These are phyloP conservation scores for Raffaelea arxii DNA, from an alignment of 2,329 filamentous ascomycete species.

Conservation along the genomic window DNA sequence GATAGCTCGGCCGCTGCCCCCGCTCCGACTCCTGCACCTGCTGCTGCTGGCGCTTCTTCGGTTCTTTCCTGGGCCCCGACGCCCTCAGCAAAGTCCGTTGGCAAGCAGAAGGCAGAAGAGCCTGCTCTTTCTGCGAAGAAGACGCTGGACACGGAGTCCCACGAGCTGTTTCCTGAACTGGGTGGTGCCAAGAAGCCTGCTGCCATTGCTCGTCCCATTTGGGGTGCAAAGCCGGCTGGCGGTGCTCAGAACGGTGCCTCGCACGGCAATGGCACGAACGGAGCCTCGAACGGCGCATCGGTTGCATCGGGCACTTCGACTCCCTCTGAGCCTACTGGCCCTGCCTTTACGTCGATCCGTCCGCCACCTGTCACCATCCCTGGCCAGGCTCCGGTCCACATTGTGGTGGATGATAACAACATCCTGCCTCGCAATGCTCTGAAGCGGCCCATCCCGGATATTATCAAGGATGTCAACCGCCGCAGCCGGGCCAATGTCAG, in stretches of 20 bases:
- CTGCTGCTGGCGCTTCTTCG: constrained; percentile 34
- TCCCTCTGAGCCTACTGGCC: constrained; percentile 23
- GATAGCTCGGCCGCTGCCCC: constrained; percentile 30
- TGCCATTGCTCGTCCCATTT: constrained; percentile 59
- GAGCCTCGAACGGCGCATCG: constrained; percentile 43
- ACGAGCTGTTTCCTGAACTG: constrained; percentile 89
- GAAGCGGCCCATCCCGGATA: constrained; percentile 75
- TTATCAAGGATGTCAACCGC: constrained; percentile 85
- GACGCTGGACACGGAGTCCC: constrained; percentile 75
- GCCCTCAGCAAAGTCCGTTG: constrained; percentile 53
- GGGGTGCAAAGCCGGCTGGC: constrained; percentile 60
- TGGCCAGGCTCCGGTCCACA: constrained; percentile 69
- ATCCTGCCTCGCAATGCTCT: constrained; percentile 68
- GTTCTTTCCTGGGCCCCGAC: constrained; percentile 37
- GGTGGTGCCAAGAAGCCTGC: constrained; percentile 60
- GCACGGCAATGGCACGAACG: constrained; percentile 44
- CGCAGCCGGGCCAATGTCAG: constrained; percentile 80
- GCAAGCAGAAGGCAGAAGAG: constrained; percentile 56
- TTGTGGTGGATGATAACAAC: constrained; percentile 64
- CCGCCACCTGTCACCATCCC: constrained; percentile 63
- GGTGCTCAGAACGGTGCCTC: constrained; percentile 40
- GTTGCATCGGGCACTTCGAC: constrained; percentile 45
- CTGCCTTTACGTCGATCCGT: constrained; percentile 9
- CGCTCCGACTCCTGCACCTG: constrained; percentile 28
- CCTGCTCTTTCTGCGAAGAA: constrained; percentile 28